phyloP scores from a whole-genome alignment of 140 eudicot genomes.

The Bidens hawaiensis region DNA sequence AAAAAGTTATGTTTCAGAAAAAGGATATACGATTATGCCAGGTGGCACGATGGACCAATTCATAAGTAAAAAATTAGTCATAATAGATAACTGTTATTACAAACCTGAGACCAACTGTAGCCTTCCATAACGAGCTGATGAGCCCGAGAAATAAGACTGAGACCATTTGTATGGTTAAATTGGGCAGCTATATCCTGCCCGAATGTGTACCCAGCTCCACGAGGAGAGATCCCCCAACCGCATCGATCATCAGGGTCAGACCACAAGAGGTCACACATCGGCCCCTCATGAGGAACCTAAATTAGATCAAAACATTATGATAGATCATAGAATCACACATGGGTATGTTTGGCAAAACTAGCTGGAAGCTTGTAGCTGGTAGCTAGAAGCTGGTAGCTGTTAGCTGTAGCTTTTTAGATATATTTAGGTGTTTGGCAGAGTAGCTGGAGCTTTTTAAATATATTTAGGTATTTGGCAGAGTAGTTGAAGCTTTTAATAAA shows the following conservation, averaged over 20 bases:
- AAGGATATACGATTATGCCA: too few relatives aligned
- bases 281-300: conserved; percentile 49
- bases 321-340: too few relatives aligned
- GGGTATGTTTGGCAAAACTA: too few relatives aligned
- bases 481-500: too few relatives aligned
- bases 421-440: too few relatives aligned
- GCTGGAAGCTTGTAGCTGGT: too few relatives aligned
- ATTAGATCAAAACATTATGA: conserved; percentile 15
- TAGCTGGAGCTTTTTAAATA: too few relatives aligned
- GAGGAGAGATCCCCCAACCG: conserved; percentile 50
- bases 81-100: conserved; percentile 10
- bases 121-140: conserved; percentile 50
- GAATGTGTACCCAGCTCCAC: conserved; percentile 46
- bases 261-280: conserved; percentile 47
- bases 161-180: conserved; percentile 43
- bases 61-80: neutral
- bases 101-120: conserved; percentile 43
- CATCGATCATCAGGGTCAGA: conserved; percentile 48
- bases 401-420: too few relatives aligned
- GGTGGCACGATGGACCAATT: too few relatives aligned
- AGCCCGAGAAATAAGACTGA: conserved; percentile 42
- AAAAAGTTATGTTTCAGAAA: neutral
- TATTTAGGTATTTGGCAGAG: too few relatives aligned
- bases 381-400: too few relatives aligned
- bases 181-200: conserved; percentile 43